Conservation (phyloP, 2,329 filamentous ascomycete genomes). For the Coniochaeta hoffmannii region DNA sequence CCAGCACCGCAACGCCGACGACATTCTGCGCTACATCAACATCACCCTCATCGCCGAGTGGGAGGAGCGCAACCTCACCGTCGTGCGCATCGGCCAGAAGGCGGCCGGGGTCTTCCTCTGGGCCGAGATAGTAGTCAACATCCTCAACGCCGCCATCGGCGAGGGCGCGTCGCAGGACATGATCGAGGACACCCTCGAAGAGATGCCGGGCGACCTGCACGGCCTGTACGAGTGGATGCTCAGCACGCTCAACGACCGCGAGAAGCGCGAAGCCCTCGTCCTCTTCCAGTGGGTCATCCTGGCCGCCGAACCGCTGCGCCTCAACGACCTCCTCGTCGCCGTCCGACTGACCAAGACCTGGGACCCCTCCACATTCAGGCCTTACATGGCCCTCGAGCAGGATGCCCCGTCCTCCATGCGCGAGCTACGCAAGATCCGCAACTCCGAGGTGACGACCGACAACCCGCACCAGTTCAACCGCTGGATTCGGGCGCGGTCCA, state of each 20-base stretch:
- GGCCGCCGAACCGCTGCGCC: constrained; percentile 21
- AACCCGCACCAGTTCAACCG: constrained; percentile 20
- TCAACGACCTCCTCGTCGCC: constrained; percentile 24
- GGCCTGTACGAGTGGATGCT: constrained; percentile 28
- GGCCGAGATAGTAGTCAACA: constrained; percentile 27
- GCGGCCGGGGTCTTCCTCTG: constrained; percentile 24
- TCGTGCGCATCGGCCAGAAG: constrained; percentile 18
- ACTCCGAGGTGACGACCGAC: constrained; percentile 19
- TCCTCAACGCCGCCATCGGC: constrained; percentile 25
- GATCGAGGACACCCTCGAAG: constrained; percentile 23
- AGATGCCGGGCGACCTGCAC: constrained; percentile 22
- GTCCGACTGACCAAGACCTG: constrained; percentile 18
- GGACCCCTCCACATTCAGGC: constrained; percentile 7
- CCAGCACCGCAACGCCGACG: constrained; percentile 22
- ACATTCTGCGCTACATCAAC: constrained; percentile 23
- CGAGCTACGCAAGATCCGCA: constrained; percentile 16
- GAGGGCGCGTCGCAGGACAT: constrained; percentile 24
- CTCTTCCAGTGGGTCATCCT: constrained; percentile 27
- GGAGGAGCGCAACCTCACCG: constrained; percentile 20
- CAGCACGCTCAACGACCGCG: constrained; percentile 18
- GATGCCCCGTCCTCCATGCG: constrained; percentile 16
- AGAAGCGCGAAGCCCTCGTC: constrained; percentile 19
- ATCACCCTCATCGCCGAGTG: constrained; percentile 22
- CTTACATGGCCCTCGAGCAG: constrained; percentile 16
- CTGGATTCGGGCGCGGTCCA: constrained; percentile 22